phyloP scores from a whole-genome alignment of 768 basidiomycete species.

The Termitomyces sp. region DNA sequence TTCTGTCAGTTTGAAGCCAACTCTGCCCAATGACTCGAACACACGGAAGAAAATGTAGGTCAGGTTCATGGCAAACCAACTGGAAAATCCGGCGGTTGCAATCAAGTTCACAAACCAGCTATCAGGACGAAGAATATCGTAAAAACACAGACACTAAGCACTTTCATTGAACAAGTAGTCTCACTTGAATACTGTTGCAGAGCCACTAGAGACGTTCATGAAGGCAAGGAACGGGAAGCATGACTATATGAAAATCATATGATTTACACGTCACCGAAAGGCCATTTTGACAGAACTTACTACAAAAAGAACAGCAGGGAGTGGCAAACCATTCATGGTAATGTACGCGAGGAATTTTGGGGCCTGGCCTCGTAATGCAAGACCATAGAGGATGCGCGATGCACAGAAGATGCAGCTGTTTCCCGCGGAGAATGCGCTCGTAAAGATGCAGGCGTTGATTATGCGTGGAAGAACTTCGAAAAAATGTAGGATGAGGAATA shows the following conservation, averaged over 20 bases:
- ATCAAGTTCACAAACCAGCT: conserved; percentile 70
- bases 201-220: conserved; percentile 57
- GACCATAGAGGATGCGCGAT: conserved; percentile 48
- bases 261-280: background rate
- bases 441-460: conserved; percentile 69
- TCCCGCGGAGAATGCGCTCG: conserved; percentile 68
- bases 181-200: conserved; percentile 54
- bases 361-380: conserved; percentile 47
- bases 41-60: conserved; percentile 70
- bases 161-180: too few species aligned
- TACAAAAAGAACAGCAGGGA: conserved; percentile 29
- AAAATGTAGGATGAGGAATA: background rate
- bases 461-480: conserved; percentile 51
- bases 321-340: conserved; percentile 44
- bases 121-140: background rate
- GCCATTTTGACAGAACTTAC: conserved; percentile 18
- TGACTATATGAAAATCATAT: conserved; percentile 12
- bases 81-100: conserved; percentile 63
- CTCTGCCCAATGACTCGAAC: conserved; percentile 16
- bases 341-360: conserved; percentile 37
- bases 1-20: background rate
- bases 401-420: conserved; percentile 59
- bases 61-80: conserved; percentile 63
- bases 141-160: background rate
- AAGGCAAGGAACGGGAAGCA: conserved; percentile 49